Evolutionary conservation across 2,329 filamentous ascomycete genomes (phyloP).

Genomic region (Aspergillus sergii): DNA sequence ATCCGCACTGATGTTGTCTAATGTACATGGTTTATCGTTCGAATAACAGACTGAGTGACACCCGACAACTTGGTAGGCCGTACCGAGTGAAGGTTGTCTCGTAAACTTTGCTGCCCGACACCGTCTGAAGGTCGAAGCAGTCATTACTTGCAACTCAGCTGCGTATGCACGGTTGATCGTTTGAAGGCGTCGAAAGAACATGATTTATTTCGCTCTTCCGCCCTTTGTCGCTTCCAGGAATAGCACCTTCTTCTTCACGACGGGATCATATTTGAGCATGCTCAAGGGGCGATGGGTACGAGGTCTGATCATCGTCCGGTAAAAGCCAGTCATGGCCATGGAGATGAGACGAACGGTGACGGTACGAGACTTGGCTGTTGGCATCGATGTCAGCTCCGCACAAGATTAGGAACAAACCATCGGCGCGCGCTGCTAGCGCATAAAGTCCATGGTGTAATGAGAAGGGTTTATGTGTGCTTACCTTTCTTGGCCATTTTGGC

Average conservation of each 20-base stretch:
- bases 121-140: background rate
- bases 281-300: constrained; percentile 81
- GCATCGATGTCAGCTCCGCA: constrained; percentile 14
- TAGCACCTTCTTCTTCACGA: constrained; percentile 92
- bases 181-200: background rate
- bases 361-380: constrained; percentile 81
- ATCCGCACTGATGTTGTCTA: constrained; percentile 20
- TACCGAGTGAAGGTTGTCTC: background rate
- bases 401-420: background rate
- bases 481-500: constrained; percentile 50
- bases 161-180: background rate
- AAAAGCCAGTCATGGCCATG: constrained; percentile 99
- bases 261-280: constrained; percentile 98
- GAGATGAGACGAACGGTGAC: constrained; percentile 92
- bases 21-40: constrained; percentile 28
- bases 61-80: background rate
- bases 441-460: background rate
- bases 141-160: background rate
- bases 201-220: constrained; percentile 52
- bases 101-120: background rate
- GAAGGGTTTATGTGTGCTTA: constrained; percentile 20
- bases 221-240: constrained; percentile 92
- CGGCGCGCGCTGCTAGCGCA: background rate
- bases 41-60: constrained; percentile 4
- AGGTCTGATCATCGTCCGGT: constrained; percentile 85